These are phyloP conservation scores for Boletus tylopilopsis DNA, from an alignment of 768 basidiomycete species.

Conservation along the genomic window DNA sequence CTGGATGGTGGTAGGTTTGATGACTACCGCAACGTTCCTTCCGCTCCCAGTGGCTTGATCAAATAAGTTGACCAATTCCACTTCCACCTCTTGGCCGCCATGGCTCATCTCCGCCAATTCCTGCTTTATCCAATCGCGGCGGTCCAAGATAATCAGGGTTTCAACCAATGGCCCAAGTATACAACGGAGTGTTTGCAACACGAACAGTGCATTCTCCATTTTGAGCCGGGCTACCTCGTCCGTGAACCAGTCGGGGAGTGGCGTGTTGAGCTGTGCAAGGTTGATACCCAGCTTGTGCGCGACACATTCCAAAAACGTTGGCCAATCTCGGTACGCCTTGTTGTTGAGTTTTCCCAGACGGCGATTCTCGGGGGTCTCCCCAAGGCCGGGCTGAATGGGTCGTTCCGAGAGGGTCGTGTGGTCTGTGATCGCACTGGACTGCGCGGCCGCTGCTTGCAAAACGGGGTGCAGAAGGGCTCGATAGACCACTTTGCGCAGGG, in stretches of 20 bases:
- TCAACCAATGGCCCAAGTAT: conserved; percentile 67
- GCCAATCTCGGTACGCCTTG: conserved; percentile 47
- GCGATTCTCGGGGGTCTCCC: conserved; percentile 39
- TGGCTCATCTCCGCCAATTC: conserved; percentile 26
- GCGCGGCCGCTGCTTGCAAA: conserved; percentile 12
- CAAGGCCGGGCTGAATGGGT: conserved; percentile 27
- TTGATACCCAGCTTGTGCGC: conserved; percentile 26
- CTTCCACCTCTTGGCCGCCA: conserved; percentile 28
- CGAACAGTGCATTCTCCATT: conserved; percentile 45
- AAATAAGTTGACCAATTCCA: conserved; percentile 61
- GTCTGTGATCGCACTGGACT: neutral
- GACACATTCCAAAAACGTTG: conserved; percentile 41
- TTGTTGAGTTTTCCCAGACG: conserved; percentile 52
- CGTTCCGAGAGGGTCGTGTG: neutral
- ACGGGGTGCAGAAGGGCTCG: conserved; percentile 54
- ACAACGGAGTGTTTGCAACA: conserved; percentile 65
- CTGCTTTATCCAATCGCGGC: conserved; percentile 53
- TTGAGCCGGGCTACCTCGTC: conserved; percentile 21
- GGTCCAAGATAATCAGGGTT: conserved; percentile 59
- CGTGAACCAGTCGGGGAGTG: conserved; percentile 20
- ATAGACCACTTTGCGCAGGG: conserved; percentile 68
- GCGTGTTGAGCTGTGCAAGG: conserved; percentile 3
- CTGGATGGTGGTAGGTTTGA: conserved; percentile 33
- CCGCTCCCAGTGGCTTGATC: conserved; percentile 71
- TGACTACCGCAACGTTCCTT: conserved; percentile 63